Conservation (phyloP, 202 grass and related monocot genomes). For the Schoenoplectus tabernaemontani region DNA sequence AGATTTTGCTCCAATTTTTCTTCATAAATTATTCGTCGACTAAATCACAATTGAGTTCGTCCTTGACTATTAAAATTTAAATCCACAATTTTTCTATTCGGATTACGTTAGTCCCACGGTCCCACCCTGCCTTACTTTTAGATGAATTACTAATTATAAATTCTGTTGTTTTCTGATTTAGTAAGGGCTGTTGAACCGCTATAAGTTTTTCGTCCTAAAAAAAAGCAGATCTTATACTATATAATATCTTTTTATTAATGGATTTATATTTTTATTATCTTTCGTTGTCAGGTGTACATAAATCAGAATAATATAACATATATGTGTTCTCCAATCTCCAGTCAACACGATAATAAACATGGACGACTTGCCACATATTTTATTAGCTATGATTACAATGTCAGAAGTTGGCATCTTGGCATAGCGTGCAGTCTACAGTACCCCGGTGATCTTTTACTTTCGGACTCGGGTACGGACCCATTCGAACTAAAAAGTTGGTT, state of each 20-base stretch:
- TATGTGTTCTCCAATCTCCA: neutral
- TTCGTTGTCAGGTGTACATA: neutral
- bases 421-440: no score
- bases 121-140: neutral
- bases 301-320: neutral
- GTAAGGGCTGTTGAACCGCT: neutral
- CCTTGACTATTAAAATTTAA: neutral
- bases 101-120: neutral
- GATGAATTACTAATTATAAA: neutral
- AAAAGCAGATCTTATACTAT: no score
- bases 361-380: neutral
- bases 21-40: neutral
- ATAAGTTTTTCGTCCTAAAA: neutral
- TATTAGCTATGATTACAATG: neutral
- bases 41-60: neutral
- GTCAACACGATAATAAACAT: neutral
- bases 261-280: no score
- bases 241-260: no score
- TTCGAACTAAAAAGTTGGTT: no score
- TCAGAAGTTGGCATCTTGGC: no score
- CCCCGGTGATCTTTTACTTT: no score
- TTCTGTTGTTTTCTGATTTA: neutral
- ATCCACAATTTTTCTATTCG: neutral
- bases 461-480: no score
- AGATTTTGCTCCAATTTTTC: neutral